Base-by-base conservation (phyloP, 2,329 filamentous ascomycete species). In the Daldinia sp. region DNA sequence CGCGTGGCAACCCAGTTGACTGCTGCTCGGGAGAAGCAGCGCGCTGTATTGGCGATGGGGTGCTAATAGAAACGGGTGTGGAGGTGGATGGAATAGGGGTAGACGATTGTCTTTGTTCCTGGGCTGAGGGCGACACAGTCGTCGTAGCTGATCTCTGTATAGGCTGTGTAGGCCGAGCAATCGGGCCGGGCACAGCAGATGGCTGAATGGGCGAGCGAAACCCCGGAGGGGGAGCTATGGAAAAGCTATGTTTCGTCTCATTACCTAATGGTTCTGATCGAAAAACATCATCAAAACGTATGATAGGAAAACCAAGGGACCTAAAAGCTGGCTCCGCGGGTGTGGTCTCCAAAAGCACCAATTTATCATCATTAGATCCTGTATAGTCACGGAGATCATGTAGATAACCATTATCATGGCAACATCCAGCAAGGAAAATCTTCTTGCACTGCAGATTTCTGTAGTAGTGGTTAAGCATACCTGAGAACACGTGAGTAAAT, bases 401-500 rank as follows among this genome's bases (percentile, higher is more conserved):
- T 41, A 76, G 68, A 69, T 76, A 76, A 56, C 74, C 74, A 65
- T 74, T 76, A 64, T 76, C 74, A 41, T 76, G 74, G 62, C 74
- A 76, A 56, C 73, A 75, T 13, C 70, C 70, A 34, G 73, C 74
- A 47, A 76, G 61, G 63, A 75, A 76, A 55, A 76, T 71, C 62
- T 71, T 74, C 67, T 74, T 69, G 68, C 74, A 76, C 59, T 75
- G 73, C 23, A 72, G 50, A 50, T 73, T 76, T 69, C 68, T 73
- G 61, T 74, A 60, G 68, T 76, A 76, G 66, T 76, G 74, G 56
- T 68, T 72, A 69, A 76, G 73, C 69, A 75, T 70, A 39, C 72
- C 74, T 75, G 29, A 27, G 63, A 6, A 34, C n/a, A 35, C 13
- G 49, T 72, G 11, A 64, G 62, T 23, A 68, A 37, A 29, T 4